phyloP scores from a whole-genome alignment of 2,329 filamentous ascomycete genomes.

The Akanthomyces lecanii region DNA sequence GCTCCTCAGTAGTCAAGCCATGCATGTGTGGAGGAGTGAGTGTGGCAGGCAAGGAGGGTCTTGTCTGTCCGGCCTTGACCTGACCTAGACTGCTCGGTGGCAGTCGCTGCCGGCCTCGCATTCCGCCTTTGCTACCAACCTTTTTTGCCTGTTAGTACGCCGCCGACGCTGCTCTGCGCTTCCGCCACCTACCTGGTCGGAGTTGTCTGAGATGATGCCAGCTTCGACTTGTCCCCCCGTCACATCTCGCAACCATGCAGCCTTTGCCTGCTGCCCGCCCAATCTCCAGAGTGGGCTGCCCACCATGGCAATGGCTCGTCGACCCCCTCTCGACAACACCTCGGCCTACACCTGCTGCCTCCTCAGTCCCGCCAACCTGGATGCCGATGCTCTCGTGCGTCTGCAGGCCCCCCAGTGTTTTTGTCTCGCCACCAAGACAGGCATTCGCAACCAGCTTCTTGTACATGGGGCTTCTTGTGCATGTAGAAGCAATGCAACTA shows the following conservation, averaged over 20 bases:
- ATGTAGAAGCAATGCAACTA: neutral
- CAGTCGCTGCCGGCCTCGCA: neutral
- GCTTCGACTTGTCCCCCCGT: slow-evolving; percentile 24
- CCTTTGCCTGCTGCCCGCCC: neutral
- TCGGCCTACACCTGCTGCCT: slow-evolving; percentile 13
- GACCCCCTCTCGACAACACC: neutral
- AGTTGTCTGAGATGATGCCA: slow-evolving; percentile 29
- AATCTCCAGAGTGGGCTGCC: neutral
- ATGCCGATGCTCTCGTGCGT: slow-evolving; percentile 23
- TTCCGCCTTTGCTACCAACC: neutral
- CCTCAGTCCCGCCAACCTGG: slow-evolving; percentile 32
- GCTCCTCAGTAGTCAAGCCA: neutral
- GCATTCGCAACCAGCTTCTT: neutral
- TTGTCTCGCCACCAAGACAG: slow-evolving; percentile 13
- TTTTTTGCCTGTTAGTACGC: neutral
- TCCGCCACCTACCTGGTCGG: neutral
- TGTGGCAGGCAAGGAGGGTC: neutral
- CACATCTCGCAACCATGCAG: slow-evolving; percentile 28
- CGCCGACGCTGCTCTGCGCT: slow-evolving; percentile 4
- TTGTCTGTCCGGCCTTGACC: neutral
- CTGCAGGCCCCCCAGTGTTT: slow-evolving; percentile 26
- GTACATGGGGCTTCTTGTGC: slow-evolving; percentile 1
- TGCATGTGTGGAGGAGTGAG: neutral
- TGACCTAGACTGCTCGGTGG: neutral
- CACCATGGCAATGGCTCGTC: neutral